Evolutionary conservation across 1,284 basidiomycete species (phyloP), one percentile per base, ranked within the genome.

Genomic region (Trichosporon sp.): DNA sequence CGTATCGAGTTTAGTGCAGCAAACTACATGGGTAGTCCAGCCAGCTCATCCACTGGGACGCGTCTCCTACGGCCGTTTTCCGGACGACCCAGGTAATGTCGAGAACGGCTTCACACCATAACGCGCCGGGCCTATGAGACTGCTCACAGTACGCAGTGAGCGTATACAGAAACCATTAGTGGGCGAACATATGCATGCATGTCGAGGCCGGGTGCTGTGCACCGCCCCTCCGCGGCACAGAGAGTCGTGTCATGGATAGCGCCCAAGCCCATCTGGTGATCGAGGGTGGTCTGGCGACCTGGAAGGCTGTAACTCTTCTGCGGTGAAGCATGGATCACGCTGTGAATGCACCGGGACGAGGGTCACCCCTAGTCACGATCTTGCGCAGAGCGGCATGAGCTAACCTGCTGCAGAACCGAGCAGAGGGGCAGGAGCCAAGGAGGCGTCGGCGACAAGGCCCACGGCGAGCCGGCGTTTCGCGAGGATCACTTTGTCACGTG

Each of bases 401-500:
- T 63, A 63, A 63, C 31, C 32, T 35, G 32, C 59, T 63, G 59
- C 31, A 63, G 59, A 63, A 37, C 59, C 59, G 59, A 35, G 59
- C 16, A 35, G 59, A 63, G 59, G 59, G 59, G 59, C 31, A 63
- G 21, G 59, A 63, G 59, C 59, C 59, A 35, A 63, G 59, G 59
- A 63, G 59, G 59, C 59, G 59, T 63, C 59, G 59, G 59, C 59
- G 59, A 37, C 59, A 63, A 26, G 59, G 59, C 59, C 59, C 59
- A 63, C 32, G 59, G 59, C 59, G 31, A 35, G 31, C 59, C 59
- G 59, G 59, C 59, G 59, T 63, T 63, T 63, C 59, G 59, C 59
- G 59, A 54, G 51, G 59, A 63, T 63, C 56, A 68, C 11, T 10
- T 11, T 37, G 14, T 68, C 67, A 68, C 67, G 67, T 68, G 67